Percentiles rank a stretch among this genome's conserved stretches.
These are phyloP conservation scores for Aspergillus terreus DNA, from an alignment of 2,329 filamentous ascomycete species.

Conservation along the genomic window DNA sequence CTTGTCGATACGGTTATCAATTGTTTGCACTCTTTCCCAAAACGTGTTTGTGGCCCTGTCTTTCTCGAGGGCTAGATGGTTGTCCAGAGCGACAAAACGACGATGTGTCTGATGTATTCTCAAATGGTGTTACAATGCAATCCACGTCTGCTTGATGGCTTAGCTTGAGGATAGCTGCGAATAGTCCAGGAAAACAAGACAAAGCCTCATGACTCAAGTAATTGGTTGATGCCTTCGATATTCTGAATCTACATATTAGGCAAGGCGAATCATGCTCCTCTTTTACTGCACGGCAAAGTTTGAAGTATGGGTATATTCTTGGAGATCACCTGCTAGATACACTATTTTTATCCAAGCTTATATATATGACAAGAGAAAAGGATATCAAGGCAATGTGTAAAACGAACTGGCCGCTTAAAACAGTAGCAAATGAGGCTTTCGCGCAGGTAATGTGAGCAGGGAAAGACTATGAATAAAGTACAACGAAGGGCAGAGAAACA, in stretches of 20 bases:
- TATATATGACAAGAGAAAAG: not conserved
- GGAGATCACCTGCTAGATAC: too few relatives aligned
- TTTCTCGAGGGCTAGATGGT: not conserved
- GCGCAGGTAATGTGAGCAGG: not conserved
- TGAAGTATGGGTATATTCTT: too few relatives aligned
- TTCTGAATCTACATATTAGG: too few relatives aligned
- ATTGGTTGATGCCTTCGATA: too few relatives aligned
- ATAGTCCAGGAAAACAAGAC: too few relatives aligned
- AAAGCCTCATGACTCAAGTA: too few relatives aligned
- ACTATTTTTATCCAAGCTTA: too few relatives aligned
- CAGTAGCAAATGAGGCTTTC: not conserved
- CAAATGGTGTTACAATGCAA: constrained; percentile 1
- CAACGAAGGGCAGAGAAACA: not conserved
- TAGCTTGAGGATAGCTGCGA: too few relatives aligned
- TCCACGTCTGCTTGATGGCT: not conserved
- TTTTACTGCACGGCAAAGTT: too few relatives aligned
- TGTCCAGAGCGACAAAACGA: not conserved
- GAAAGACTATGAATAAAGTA: constrained; percentile 2
- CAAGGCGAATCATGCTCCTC: too few relatives aligned
- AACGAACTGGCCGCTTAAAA: not conserved
- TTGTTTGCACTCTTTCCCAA: not conserved
- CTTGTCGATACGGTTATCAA: not conserved
- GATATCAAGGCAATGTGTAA: not conserved
- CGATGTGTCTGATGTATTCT: constrained; percentile 11
- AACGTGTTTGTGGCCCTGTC: not conserved